phyloP scores from a whole-genome alignment of 345 rosid genomes.

The Eucalyptus guilfoylei region DNA sequence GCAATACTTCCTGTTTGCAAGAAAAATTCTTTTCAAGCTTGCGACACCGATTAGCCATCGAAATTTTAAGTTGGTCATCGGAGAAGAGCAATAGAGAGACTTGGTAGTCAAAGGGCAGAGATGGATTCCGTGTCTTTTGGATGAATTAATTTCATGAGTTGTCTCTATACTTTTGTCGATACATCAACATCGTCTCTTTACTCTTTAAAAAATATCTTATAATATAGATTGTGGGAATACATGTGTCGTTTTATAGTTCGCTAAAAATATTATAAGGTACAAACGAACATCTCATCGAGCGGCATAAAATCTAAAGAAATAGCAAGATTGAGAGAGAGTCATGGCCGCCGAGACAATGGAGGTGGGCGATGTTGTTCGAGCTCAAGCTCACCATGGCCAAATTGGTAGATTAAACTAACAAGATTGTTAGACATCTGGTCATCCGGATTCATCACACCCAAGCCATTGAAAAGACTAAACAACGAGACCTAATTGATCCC shows the following conservation, averaged over 20 bases:
- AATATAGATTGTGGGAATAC: not conserved
- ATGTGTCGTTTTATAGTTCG: not conserved
- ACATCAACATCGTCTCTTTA: not conserved
- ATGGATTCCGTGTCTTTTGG: not conserved
- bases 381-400: not conserved
- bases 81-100: not conserved
- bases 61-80: not conserved
- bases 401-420: not conserved
- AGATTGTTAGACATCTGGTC: not conserved
- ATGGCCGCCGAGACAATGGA: not conserved
- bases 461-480: not conserved
- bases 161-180: not conserved
- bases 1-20: too few relatives aligned
- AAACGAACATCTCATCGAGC: not conserved
- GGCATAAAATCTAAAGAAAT: too few relatives aligned
- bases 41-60: not conserved
- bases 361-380: not conserved
- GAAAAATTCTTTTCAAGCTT: not conserved
- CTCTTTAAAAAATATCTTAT: not conserved
- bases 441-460: not conserved
- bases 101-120: not conserved
- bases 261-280: not conserved
- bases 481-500: not conserved
- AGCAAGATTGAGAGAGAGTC: not conserved
- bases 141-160: not conserved